phyloP scores from a whole-genome alignment of 345 rosid species.

The Aethionema arabicum region DNA sequence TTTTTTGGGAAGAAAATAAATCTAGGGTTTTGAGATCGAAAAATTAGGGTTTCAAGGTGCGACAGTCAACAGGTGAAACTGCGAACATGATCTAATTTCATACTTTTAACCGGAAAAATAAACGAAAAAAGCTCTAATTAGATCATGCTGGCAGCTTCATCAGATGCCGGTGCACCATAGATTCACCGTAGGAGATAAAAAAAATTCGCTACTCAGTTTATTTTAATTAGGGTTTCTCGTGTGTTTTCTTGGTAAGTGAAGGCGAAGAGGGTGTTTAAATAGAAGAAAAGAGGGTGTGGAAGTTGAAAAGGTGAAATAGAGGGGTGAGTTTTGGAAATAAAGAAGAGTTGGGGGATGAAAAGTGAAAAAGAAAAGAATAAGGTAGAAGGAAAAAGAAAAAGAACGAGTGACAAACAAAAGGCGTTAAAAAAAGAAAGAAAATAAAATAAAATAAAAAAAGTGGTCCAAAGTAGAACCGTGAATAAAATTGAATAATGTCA shows the following conservation, averaged over 20 bases:
- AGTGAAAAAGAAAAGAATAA: constrained; percentile 9
- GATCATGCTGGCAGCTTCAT: constrained; percentile 99
- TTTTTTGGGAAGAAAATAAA: background rate
- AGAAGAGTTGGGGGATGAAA: constrained; percentile 15
- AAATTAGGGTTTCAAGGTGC: constrained; percentile 48
- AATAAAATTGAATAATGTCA: constrained; percentile 42
- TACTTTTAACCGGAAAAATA: constrained; percentile 34
- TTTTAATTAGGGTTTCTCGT: constrained; percentile 25
- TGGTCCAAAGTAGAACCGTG: constrained; percentile 44
- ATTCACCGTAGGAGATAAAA: constrained; percentile 13
- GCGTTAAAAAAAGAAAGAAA: constrained; percentile 36
- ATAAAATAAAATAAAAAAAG: no score
- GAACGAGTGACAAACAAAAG: constrained; percentile 41
- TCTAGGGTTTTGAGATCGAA: background rate
- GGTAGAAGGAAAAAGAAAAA: background rate
- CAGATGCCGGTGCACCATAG: constrained; percentile 61
- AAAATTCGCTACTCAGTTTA: background rate
- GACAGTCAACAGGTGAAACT: constrained; percentile 78
- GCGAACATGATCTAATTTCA: constrained; percentile 84
- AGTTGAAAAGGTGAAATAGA: constrained; percentile 21
- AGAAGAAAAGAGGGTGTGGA: constrained; percentile 12
- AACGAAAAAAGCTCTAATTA: constrained; percentile 37
- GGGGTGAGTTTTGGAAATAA: constrained; percentile 20
- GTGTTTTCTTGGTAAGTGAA: constrained; percentile 26
- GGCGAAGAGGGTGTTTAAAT: constrained; percentile 33